Evolutionary conservation across 1,139 yeast species (phyloP), one percentile per base, ranked within the genome.

Genomic region (Candida sanyaensis): DNA sequence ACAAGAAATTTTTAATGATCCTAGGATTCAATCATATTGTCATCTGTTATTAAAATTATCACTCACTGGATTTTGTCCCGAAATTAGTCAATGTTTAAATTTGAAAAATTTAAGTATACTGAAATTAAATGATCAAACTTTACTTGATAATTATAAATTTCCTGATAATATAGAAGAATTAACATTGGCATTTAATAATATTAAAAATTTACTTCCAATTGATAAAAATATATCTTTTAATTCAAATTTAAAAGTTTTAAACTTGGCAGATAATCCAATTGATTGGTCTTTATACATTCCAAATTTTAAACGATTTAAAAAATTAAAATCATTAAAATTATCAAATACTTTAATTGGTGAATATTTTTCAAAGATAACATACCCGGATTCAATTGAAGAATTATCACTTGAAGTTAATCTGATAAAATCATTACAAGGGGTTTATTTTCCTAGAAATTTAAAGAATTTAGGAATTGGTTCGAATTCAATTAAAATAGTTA

Each of bases 351-450:
- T 52, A 7, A 47, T 65, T 32, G 58, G 59, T 5, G 28, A 49
- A 8, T 26, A 54, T 41, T 41, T 64, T 28, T 26, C 43, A 2
- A 46, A 43, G 11, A 47, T 65, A 8, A 37, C 41, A 12, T 55
- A 63, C 24, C 65, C 68, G 0, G 56, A 58, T 34, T 43, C 58
- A 7, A 45, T 64, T 26, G 54, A 49, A 21, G 45, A 44, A 6
- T 50, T 65, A 32, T 56, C 61, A 1, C 50, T 65, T 13, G 68
- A 63, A 47, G 65, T 62, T 10, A 65, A 65, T 50, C 54, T 54
- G 29, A 54, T 65, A 1, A 41, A 46, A 1, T 47, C 59, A 5
- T 49, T 65, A 29, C 63, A 59, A 24, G 45, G 54, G 13, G 56
- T 58, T 12, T 37, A 37, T n/a, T 63, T 64, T 36, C 69, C 69